These are phyloP conservation scores for Talaromyces sp. DNA, from an alignment of 2,329 filamentous ascomycete genomes.

Conservation along the genomic window DNA sequence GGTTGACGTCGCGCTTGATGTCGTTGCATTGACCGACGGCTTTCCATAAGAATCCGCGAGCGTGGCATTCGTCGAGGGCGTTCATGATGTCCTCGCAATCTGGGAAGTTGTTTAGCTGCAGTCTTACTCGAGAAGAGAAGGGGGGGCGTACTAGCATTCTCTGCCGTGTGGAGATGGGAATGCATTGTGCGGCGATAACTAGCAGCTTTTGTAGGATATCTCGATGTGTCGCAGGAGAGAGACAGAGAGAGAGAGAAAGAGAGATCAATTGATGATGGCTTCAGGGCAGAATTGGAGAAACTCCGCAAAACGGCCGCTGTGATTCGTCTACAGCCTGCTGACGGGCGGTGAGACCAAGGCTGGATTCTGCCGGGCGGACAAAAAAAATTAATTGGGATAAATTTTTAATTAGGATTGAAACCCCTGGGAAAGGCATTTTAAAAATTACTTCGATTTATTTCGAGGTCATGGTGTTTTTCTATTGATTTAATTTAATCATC, in stretches of 20 bases:
- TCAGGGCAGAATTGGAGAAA: background rate
- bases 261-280: background rate
- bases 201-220: background rate
- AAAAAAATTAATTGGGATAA: background rate
- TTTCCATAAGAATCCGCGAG: slow-evolving; percentile 87
- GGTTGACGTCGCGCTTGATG: slow-evolving; percentile 76
- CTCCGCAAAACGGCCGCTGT: background rate
- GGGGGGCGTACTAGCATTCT: slow-evolving; percentile 68
- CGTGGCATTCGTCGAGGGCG: slow-evolving; percentile 92
- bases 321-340: background rate
- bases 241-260: background rate
- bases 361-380: slow-evolving; percentile 14
- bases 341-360: background rate
- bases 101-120: slow-evolving; percentile 36
- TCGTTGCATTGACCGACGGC: slow-evolving; percentile 85
- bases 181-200: slow-evolving; percentile 63
- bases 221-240: background rate
- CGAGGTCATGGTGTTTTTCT: background rate
- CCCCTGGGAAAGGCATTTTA: background rate
- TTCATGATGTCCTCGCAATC: slow-evolving; percentile 93
- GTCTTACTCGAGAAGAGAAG: slow-evolving; percentile 6
- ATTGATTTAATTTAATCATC: background rate
- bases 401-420: background rate
- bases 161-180: slow-evolving; percentile 91
- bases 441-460: no score